Evolutionary conservation across 768 basidiomycete species (phyloP).

Genomic region (Sutorius australiensis): DNA sequence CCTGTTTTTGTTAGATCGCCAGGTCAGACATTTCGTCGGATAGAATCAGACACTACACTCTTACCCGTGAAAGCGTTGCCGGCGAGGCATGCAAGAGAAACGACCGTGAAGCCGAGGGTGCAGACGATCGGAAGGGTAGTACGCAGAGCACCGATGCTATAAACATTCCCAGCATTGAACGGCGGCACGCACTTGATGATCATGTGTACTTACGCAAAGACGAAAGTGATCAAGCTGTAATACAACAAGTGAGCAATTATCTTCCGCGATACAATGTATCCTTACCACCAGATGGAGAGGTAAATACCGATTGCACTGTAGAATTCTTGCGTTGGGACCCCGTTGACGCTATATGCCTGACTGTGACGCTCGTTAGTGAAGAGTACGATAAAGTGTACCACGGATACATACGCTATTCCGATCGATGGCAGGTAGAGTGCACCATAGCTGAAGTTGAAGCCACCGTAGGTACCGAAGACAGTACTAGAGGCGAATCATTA

Average conservation of each 20-base stretch:
- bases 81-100: slow-evolving; percentile 25
- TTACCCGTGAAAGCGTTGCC: slow-evolving; percentile 27
- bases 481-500: slow-evolving; percentile 9
- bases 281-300: slow-evolving; percentile 26
- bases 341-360: slow-evolving; percentile 24
- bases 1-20: slow-evolving; percentile 7
- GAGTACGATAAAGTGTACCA: too few relatives aligned
- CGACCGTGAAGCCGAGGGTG: slow-evolving; percentile 21
- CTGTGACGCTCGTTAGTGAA: slow-evolving; percentile 9
- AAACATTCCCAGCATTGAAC: background rate
- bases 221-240: slow-evolving; percentile 21
- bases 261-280: background rate
- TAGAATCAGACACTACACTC: background rate
- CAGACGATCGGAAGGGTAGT: slow-evolving; percentile 23
- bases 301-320: slow-evolving; percentile 26
- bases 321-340: slow-evolving; percentile 23
- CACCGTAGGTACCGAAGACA: slow-evolving; percentile 28
- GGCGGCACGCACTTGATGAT: too few relatives aligned
- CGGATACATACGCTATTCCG: slow-evolving; percentile 22
- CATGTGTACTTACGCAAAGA: slow-evolving; percentile 20
- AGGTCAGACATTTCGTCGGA: background rate
- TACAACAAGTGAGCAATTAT: background rate
- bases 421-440: slow-evolving; percentile 26
- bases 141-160: slow-evolving; percentile 25
- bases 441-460: slow-evolving; percentile 29